These are phyloP conservation scores for Cardamine chenopodiifolia DNA, from an alignment of 345 rosid genomes.

Conservation along the genomic window DNA sequence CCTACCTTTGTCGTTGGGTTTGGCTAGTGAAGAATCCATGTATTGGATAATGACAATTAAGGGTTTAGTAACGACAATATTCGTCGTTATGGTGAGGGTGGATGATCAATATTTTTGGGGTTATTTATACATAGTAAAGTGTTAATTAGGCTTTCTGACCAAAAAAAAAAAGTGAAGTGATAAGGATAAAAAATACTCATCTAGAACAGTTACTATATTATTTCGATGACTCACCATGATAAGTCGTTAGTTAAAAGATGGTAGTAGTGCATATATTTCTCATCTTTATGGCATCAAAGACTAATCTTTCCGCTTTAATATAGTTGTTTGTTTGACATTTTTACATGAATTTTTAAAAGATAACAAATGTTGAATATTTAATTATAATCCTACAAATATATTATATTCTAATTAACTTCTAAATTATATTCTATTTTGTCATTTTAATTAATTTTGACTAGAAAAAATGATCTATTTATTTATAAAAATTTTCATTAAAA, in stretches of 20 bases:
- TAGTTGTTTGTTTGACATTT: background rate
- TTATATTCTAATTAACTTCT: background rate
- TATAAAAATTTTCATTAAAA: background rate
- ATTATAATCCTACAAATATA: background rate
- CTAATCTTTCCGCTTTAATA: background rate
- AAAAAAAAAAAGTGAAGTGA: background rate
- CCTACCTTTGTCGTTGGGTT: constrained; percentile 24
- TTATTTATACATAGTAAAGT: constrained; percentile 14
- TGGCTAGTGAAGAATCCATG: constrained; percentile 36
- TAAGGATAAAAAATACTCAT: no score
- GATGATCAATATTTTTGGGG: background rate
- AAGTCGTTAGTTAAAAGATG: background rate
- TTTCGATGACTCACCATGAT: background rate
- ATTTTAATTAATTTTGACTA: background rate
- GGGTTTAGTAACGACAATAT: background rate
- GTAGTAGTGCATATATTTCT: background rate
- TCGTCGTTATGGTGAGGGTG: background rate
- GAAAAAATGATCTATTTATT: background rate
- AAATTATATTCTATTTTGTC: background rate
- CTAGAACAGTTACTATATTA: no score
- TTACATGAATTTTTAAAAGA: background rate
- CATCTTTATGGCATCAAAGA: constrained; percentile 5
- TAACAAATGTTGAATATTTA: background rate
- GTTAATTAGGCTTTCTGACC: background rate
- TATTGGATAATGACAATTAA: background rate